Evolutionary conservation across 2,329 filamentous ascomycete species (phyloP).

Genomic region (Colletotrichum plurivorum): DNA sequence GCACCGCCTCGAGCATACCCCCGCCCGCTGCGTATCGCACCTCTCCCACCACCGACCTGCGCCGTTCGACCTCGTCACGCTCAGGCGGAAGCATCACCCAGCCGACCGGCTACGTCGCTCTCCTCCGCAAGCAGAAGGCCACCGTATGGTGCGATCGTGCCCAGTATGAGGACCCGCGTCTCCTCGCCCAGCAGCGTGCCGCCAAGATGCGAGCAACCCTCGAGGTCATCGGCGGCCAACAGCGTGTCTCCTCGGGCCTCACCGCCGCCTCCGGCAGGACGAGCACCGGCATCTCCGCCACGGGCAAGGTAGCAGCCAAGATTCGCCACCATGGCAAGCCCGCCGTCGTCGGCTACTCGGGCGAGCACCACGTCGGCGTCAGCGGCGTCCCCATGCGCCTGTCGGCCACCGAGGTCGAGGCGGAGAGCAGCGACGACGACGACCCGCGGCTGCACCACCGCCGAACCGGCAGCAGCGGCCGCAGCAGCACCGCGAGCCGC

Average conservation of each 20-base stretch:
- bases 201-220: slow-evolving; percentile 89
- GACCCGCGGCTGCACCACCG: slow-evolving; percentile 75
- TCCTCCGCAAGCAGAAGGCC: slow-evolving; percentile 97
- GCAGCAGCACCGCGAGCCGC: slow-evolving; percentile 72
- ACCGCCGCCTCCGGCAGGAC: slow-evolving; percentile 64
- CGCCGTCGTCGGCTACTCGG: slow-evolving; percentile 83
- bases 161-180: slow-evolving; percentile 90
- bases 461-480: slow-evolving; percentile 81
- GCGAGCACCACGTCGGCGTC: slow-evolving; percentile 80
- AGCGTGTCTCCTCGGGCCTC: slow-evolving; percentile 61
- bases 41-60: slow-evolving; percentile 70
- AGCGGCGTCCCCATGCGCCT: slow-evolving; percentile 90
- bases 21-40: slow-evolving; percentile 71
- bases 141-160: slow-evolving; percentile 98
- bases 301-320: slow-evolving; percentile 82
- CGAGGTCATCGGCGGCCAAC: slow-evolving; percentile 79
- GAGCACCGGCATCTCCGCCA: slow-evolving; percentile 73
- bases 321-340: slow-evolving; percentile 90
- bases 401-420: slow-evolving; percentile 95
- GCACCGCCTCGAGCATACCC: slow-evolving; percentile 78
- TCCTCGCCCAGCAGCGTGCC: slow-evolving; percentile 85
- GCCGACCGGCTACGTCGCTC: slow-evolving; percentile 87
- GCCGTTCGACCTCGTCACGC: slow-evolving; percentile 85
- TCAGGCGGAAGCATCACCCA: slow-evolving; percentile 69
- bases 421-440: slow-evolving; percentile 85